phyloP scores from a whole-genome alignment of 2,329 filamentous ascomycete genomes.

The Aspergillus sp. region DNA sequence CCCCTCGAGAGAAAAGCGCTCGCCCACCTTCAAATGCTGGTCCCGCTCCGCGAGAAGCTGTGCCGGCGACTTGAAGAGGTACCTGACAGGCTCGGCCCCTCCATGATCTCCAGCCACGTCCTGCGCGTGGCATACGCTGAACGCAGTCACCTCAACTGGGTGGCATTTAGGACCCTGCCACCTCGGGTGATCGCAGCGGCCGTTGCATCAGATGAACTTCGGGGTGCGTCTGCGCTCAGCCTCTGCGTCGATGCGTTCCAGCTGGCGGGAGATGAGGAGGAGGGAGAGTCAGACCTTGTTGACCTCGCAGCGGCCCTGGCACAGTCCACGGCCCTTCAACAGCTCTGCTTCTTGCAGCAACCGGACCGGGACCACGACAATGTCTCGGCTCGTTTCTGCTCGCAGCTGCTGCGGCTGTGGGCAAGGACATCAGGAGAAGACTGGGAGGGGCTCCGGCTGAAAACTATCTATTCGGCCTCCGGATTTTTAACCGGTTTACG shows the following conservation, averaged over 20 bases:
- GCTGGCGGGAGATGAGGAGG: not conserved
- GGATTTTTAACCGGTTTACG: conserved; percentile 12
- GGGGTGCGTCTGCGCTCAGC: conserved; percentile 15
- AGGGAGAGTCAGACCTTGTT: not conserved
- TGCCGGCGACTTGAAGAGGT: conserved; percentile 14
- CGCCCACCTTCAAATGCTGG: conserved; percentile 8
- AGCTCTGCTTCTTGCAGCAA: conserved; percentile 14
- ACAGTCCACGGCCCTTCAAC: conserved; percentile 8
- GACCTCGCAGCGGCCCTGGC: conserved; percentile 8
- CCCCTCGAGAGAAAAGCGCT: conserved; percentile 6
- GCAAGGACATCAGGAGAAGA: conserved; percentile 1
- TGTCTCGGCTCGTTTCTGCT: conserved; percentile 9
- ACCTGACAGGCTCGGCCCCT: conserved; percentile 12
- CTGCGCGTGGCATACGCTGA: conserved; percentile 13
- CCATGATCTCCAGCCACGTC: conserved; percentile 8
- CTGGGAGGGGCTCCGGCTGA: conserved; percentile 8
- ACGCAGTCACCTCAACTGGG: conserved; percentile 16
- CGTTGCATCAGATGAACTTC: conserved; percentile 13
- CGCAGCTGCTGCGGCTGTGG: conserved; percentile 4
- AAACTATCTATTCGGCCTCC: conserved; percentile 13
- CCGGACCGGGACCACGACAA: conserved; percentile 10
- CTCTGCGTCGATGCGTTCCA: conserved; percentile 10
- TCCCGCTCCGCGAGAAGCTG: conserved; percentile 9
- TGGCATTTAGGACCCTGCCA: conserved; percentile 11
- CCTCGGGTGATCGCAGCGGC: conserved; percentile 12